Base-by-base conservation (phyloP, 2,329 filamentous ascomycete species). In the Trichoderma atrobrunneum region DNA sequence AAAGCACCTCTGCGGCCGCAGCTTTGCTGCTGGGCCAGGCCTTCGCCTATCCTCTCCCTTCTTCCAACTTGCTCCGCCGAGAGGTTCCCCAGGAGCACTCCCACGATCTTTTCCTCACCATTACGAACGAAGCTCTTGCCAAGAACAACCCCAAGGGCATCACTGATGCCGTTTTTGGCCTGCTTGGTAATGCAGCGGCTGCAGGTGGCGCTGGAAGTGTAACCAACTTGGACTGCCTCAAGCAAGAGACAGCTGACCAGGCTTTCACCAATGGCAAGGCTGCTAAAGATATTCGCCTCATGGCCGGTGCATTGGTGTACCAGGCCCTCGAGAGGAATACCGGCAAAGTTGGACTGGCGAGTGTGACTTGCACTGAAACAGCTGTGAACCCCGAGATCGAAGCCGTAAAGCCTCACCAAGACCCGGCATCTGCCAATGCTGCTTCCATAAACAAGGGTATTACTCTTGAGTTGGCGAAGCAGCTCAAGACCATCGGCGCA, bases 401-500 rank as follows among this genome's bases (percentile, higher is more conserved):
- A 18, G 60, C 60, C 34, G 60, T 63, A 43, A 63, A 63, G 34
- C 60, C 60, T 7, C 60, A 63, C 24, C 60, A 63, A 63, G 60
- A 63, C 21, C 60, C 60, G 36, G 60, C 60, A 18, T 63, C 60
- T 18, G 34, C 60, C 24, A 43, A 43, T 63, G 60, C 60, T 43
- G 60, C 60, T 63, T 63, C 60, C 5, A 63, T 43, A 3, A 63
- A 63, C 16, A 63, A 63, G 21, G 60, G 32, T 11, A 63, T 63
- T 26, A 63, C 60, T n/a, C 60, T 63, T n/a, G 60, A 63, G 60
- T 36, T 63, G 21, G 60, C 60, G 32, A 63, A 63, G 60, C 60
- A 63, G 60, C 60, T 63, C 24, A 63, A 63, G 16, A 24, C 34
- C 18, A 63, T 63, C 16, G 60, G 60, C 10, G 60, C 60, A 7